Evolutionary conservation across 768 basidiomycete species (phyloP), one percentile per base, ranked within the genome.

Genomic region (Lactarius akahatsu): DNA sequence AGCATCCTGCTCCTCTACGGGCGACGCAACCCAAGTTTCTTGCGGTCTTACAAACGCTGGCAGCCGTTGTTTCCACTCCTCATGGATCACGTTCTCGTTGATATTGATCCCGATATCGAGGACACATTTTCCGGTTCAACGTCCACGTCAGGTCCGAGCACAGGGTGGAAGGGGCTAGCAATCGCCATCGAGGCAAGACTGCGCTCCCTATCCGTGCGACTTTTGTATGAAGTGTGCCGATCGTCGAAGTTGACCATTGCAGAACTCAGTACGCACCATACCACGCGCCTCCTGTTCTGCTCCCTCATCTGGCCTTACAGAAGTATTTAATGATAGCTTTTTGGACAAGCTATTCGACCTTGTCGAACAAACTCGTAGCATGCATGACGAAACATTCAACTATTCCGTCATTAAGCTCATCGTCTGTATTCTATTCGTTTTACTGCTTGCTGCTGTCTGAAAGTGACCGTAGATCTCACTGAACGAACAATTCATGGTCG

Each of bases 401-500:
- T 98, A 98, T 74, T 88, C 92, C 1, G 89, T 98, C 43, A 96
- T 99, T 76, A 96, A 96, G 74, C 82, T 98, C 40, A 87, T 98
- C 68, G 96, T 96, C 72, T 75, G 90, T 76, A 11, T 10, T 59
- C 26, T n/a, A 63, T 41, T 58, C 16, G 26, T 59, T 62, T 11
- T 36, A 18, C 30, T 52, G 38, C 5, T 11, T 26, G 11, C 52
- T 54, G 20, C 38, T 40, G 38, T 47, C 61, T 76, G 36, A 73
- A 45, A 6, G 30, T 58, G 60, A 38, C 15, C 47, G 1, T 72
- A 96, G 94, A 89, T 95, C 38, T 89, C 95, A 0, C 80, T 99
- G 36, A 99, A 98, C 73, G 96, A 99, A 75, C 96, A 98, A 76
- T 99, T 96, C 78, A 99, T 99, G 96, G 94, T 98, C 6, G 88